A percentile compares a stretch with the other conserved stretches of the same genome.
Conservation (phyloP, 371 early-diverging fungal genomes). For the Apophysomyces variabilis region DNA sequence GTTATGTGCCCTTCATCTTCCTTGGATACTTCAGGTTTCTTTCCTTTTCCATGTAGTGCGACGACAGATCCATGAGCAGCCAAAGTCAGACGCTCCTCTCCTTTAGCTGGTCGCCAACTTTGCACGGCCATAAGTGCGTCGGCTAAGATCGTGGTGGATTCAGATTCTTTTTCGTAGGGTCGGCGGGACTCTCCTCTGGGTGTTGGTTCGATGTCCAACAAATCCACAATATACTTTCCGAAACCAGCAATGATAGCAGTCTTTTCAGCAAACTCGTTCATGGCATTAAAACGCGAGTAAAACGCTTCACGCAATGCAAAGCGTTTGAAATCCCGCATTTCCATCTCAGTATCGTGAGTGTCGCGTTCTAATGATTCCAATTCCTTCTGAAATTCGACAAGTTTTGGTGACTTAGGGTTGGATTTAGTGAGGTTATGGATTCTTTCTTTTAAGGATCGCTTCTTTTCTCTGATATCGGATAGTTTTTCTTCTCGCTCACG, state of each 20-base stretch:
- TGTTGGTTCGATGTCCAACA: slow-evolving; percentile 47
- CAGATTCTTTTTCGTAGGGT: slow-evolving; percentile 40
- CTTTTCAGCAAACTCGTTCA: slow-evolving; percentile 52
- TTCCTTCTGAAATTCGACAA: slow-evolving; percentile 41
- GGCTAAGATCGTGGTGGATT: slow-evolving; percentile 41
- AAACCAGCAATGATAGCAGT: slow-evolving; percentile 51
- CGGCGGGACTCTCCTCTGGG: slow-evolving; percentile 30
- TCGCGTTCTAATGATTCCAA: slow-evolving; percentile 44
- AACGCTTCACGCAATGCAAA: slow-evolving; percentile 56
- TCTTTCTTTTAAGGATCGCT: slow-evolving; percentile 41
- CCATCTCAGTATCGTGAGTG: slow-evolving; percentile 47
- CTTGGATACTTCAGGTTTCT: background rate
- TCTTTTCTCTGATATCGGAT: slow-evolving; percentile 49
- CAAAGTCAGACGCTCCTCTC: slow-evolving; percentile 46
- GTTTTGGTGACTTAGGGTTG: slow-evolving; percentile 39
- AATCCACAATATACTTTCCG: slow-evolving; percentile 52
- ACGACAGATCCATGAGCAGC: slow-evolving; percentile 13
- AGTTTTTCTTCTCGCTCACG: slow-evolving; percentile 49
- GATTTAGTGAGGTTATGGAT: slow-evolving; percentile 36
- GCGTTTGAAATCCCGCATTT: slow-evolving; percentile 53
- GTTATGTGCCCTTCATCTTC: slow-evolving; percentile 4
- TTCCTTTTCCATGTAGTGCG: background rate
- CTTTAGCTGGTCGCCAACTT: slow-evolving; percentile 42
- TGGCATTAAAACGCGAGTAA: slow-evolving; percentile 54
- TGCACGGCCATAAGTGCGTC: slow-evolving; percentile 50